Evolutionary conservation across 2,329 filamentous ascomycete species (phyloP).

Genomic region (Canariomyces notabilis): DNA sequence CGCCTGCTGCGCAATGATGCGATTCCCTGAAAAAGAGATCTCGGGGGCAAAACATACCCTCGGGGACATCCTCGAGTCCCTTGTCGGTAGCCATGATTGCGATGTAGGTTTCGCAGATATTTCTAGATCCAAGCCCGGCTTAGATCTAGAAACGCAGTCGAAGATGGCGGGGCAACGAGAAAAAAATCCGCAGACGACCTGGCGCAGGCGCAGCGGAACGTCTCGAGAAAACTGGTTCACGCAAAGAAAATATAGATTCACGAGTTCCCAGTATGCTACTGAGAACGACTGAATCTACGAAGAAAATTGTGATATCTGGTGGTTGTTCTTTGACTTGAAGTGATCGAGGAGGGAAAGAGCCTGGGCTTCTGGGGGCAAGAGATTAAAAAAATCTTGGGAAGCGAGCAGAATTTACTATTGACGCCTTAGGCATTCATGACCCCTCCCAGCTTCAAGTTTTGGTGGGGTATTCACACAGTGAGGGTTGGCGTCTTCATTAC

Average conservation of each 20-base stretch:
- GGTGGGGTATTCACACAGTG: constrained; percentile 15
- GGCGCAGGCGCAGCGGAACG: constrained; percentile 29
- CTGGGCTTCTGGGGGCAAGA: constrained; percentile 8
- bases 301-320: constrained; percentile 36
- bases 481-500: too few relatives aligned
- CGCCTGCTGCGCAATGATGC: constrained; percentile 7
- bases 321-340: constrained; percentile 16
- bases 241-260: constrained; percentile 47
- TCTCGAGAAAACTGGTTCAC: constrained; percentile 23
- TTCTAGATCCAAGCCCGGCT: constrained; percentile 72
- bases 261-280: constrained; percentile 45
- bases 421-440: constrained; percentile 23
- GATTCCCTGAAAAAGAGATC: not conserved
- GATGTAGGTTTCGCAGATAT: constrained; percentile 49
- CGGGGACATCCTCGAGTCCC: constrained; percentile 96
- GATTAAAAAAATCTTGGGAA: constrained; percentile 26
- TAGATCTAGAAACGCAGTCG: constrained; percentile 57
- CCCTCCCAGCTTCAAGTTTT: constrained; percentile 14
- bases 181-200: constrained; percentile 35
- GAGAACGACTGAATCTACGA: constrained; percentile 31
- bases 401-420: constrained; percentile 22
- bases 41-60: constrained; percentile 63
- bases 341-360: constrained; percentile 19
- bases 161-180: constrained; percentile 35
- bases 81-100: constrained; percentile 98